phyloP scores from a whole-genome alignment of 139 green algal species.

The Chara braunii region DNA sequence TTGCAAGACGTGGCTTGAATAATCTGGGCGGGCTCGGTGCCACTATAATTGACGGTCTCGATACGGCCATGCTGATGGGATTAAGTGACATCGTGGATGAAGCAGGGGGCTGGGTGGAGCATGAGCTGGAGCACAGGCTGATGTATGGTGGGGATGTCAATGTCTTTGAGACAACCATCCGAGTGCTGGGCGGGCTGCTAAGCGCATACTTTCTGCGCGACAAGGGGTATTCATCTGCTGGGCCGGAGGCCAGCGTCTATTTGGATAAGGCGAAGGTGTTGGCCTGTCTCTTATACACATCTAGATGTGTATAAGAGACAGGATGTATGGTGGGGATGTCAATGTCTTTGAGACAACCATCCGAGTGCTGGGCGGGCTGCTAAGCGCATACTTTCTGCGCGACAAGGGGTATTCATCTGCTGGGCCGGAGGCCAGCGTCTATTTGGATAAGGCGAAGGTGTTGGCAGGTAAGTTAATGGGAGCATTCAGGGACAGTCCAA shows the following conservation, averaged over 20 bases:
- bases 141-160: constrained; percentile 40
- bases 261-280: no score
- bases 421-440: constrained; percentile 13
- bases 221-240: constrained; percentile 52
- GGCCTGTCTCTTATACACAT: no score
- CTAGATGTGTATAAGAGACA: no score
- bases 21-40: constrained; percentile 50
- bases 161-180: constrained; percentile 90
- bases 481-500: constrained; percentile 61
- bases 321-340: no score
- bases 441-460: constrained; percentile 39
- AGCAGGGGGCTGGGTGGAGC: constrained; percentile 51
- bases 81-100: constrained; percentile 54
- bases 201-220: constrained; percentile 61
- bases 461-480: constrained; percentile 53
- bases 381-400: constrained; percentile 66
- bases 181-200: constrained; percentile 79
- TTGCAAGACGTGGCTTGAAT: constrained; percentile 53
- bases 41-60: constrained; percentile 55
- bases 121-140: not conserved
- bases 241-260: no score
- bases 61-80: constrained; percentile 67
- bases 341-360: constrained; percentile 93
- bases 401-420: no score
- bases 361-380: constrained; percentile 76